Conservation (phyloP, 768 basidiomycete species). For the Galerina marginata region DNA sequence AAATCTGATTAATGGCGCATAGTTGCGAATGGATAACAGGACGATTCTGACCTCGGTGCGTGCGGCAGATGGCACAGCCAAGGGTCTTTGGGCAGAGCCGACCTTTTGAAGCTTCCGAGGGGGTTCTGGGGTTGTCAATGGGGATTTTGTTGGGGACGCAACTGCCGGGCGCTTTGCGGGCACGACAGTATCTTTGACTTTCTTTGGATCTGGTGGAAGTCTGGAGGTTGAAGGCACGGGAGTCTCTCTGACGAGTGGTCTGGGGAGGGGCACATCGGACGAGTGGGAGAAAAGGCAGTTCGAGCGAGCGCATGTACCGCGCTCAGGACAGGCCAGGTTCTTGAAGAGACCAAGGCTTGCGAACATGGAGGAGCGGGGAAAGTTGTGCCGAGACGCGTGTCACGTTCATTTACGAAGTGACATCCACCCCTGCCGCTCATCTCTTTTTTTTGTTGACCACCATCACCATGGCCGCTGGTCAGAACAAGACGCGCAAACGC, state of each 20-base stretch:
- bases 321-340: conserved; percentile 63
- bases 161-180: conserved; percentile 59
- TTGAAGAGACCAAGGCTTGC: conserved; percentile 63
- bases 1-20: conserved; percentile 2
- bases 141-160: conserved; percentile 34
- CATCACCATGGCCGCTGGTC: conserved; percentile 11
- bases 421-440: neutral
- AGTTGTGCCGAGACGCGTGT: conserved; percentile 5
- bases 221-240: conserved; percentile 8
- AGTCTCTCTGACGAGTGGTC: conserved; percentile 31
- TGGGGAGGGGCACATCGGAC: conserved; percentile 38
- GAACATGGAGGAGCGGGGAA: conserved; percentile 55
- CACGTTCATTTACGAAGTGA: conserved; percentile 10
- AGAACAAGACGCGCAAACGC: conserved; percentile 14
- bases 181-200: conserved; percentile 32
- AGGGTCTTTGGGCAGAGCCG: conserved; percentile 46
- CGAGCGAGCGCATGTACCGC: conserved; percentile 48
- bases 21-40: conserved; percentile 1
- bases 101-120: conserved; percentile 70
- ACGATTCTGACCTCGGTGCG: conserved; percentile 36
- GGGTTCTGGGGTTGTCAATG: conserved; percentile 46
- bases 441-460: neutral
- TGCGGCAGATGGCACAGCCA: conserved; percentile 47
- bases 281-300: conserved; percentile 75
- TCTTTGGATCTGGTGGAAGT: conserved; percentile 19